Evolutionary conservation across 208 protist species (phyloP), one percentile per base, ranked within the genome.

Genomic region (Crithidia fasciculata): DNA sequence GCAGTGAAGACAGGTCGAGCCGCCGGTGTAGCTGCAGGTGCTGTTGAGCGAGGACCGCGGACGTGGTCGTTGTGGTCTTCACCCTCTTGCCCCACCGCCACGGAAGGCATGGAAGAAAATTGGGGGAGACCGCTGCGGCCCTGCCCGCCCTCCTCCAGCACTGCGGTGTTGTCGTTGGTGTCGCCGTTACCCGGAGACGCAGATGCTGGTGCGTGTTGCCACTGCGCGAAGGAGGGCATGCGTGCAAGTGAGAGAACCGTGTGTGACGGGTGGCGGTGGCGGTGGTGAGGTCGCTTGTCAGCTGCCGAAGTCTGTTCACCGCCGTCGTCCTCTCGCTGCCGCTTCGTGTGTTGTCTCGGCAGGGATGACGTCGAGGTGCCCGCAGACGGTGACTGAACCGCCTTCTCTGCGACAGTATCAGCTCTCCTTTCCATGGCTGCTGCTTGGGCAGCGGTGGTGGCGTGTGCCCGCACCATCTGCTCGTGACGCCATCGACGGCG

Each of bases 171-270:
- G 4, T 52, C 41, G 41, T 28, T 41, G 2, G 13, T 2, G n/a
- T 16, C 16, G 3, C 16, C 50, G 13, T 13, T 59, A 2, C 36
- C 39, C 0, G 6, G 15, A 39, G 13, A 19, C 39, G 2, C 49
- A 28, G 45, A 19, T 45, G 61, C 39, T 28, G 44, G 8, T 58
- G 37, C 9, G 37, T 59, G 36, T 19, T 70, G 65, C 74, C 74
- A 79, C 67, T 73, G 74, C 52, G 28, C 44, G 54, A 79, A 79
- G 8, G 74, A 79, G 40, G 74, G 60, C 10, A 67, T 74, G 44
- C 67, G 74, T 8, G 67, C 57, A 4, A 79, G 74, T 4, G 74
- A 57, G 10, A 36, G 52, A 5, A 78, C 59, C 28, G 28, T 28
- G 28, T 28, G 28, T 28, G 28, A 28, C 28, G 28, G 28, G 28